These are phyloP conservation scores for Wolfiporia cocos DNA, from an alignment of 1,284 basidiomycete species.

Conservation along the genomic window DNA sequence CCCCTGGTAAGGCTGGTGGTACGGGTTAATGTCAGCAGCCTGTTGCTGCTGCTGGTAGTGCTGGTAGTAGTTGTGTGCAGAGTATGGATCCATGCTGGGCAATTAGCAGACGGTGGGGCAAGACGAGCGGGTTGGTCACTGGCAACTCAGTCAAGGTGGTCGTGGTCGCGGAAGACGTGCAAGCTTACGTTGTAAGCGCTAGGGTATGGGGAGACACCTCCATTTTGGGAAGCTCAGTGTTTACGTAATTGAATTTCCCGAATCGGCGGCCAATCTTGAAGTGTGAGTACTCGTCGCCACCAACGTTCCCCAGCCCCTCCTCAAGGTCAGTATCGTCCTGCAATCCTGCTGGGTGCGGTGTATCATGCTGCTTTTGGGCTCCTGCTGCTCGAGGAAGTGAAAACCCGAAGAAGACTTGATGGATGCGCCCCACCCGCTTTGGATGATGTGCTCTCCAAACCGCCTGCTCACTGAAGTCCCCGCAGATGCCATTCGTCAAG, in stretches of 20 bases:
- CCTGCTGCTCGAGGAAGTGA: no score
- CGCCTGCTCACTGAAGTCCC: slow-evolving; percentile 10
- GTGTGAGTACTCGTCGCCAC: slow-evolving; percentile 12
- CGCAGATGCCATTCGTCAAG: slow-evolving; percentile 86
- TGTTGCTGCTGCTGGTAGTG: slow-evolving; percentile 42
- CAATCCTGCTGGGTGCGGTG: not conserved
- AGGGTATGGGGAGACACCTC: no score
- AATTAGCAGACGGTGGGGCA: no score
- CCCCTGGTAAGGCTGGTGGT: slow-evolving; percentile 73
- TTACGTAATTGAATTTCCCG: slow-evolving; percentile 6
- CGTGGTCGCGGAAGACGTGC: no score
- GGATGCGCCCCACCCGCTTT: slow-evolving; percentile 20
- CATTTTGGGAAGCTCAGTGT: not conserved
- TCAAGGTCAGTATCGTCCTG: slow-evolving; percentile 45
- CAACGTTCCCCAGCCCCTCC: slow-evolving; percentile 21
- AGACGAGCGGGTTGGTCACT: no score
- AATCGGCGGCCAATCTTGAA: not conserved
- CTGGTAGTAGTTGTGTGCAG: slow-evolving; percentile 32
- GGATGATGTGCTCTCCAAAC: slow-evolving; percentile 28
- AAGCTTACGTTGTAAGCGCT: no score
- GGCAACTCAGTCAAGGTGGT: no score
- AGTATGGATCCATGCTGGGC: slow-evolving; percentile 40
- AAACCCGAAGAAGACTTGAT: slow-evolving; percentile 13
- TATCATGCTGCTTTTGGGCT: not conserved
- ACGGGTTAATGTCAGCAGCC: slow-evolving; percentile 63